A percentile compares a stretch with the other conserved stretches of the same genome.
These are phyloP conservation scores for Neoscytalidium dimidiatum DNA, from an alignment of 2,329 filamentous ascomycete species.

Conservation along the genomic window DNA sequence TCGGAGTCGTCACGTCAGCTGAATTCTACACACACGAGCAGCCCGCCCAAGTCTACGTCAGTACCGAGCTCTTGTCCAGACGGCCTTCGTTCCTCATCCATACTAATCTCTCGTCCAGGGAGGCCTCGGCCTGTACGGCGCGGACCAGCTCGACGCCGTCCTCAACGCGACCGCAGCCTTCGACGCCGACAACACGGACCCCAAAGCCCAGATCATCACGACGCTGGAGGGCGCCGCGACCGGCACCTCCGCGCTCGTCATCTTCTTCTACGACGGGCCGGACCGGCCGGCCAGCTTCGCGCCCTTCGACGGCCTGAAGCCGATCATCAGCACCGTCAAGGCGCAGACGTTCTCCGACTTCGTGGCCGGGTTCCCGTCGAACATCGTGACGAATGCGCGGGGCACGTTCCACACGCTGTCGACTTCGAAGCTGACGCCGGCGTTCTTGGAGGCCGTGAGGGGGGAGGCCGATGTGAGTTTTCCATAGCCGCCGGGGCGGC, in stretches of 20 bases:
- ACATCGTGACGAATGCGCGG: not conserved
- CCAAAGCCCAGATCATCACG: not conserved
- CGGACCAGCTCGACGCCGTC: not conserved
- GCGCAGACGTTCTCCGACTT: not conserved
- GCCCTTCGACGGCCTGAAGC: not conserved
- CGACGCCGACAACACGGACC: not conserved
- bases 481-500: too few relatives aligned
- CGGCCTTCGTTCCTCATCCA: not conserved
- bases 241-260: not conserved
- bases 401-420: constrained; percentile 1
- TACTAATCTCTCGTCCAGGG: not conserved
- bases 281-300: not conserved
- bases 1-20: constrained; percentile 36
- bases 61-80: not conserved
- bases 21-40: not conserved
- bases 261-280: constrained; percentile 1
- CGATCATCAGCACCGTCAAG: not conserved
- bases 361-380: not conserved
- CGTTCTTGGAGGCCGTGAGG: not conserved
- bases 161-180: not conserved
- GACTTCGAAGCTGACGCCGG: not conserved
- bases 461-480: not conserved
- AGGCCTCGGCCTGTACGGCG: not conserved
- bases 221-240: not conserved
- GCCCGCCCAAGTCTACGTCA: not conserved